Base-by-base conservation (phyloP, 73 alveolate species). In the Tetrahymena thermophila region DNA sequence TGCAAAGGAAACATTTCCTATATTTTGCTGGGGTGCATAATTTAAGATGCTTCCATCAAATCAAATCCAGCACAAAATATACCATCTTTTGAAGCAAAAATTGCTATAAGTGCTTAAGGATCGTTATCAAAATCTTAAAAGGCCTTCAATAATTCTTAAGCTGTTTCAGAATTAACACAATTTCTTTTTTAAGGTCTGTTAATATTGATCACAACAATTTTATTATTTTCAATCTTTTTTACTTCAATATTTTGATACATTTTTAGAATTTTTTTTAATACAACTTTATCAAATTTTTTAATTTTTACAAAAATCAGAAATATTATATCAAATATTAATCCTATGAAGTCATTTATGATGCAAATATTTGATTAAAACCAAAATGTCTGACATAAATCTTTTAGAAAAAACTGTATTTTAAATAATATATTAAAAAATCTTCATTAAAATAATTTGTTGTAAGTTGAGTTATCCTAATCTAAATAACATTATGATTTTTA, bases 11-110 rank as follows among this genome's bases (percentile, higher is more conserved):
- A 38, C 94, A n/a, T 28, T 34, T 38, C 85, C 34, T 85, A 42
- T 10, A 38, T 28, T 3, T 85, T 85, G 8, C 31, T 25, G 7
- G 94, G 35, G 23, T 85, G 55, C 55, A 23, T 35, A 16, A 43
- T n/a, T 25, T n/a, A 17, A 10, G 94, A 85, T 16, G 83, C 94
- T 85, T 85, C 94, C 57, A 43, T 42, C n/a, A 85, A 85, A 85
- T 85, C 94, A 85, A 42, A 85, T 11, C 94, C 94, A 19, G 94
- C 94, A 43, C 94, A 85, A 43, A 85, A 85, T 25, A 85, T 43
- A 4, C 94, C 94, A 23, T 85, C 11, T 35, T 38, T 42, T 3
- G 94, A 85, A n/a, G 94, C 94, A 34, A 85, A 85, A n/a, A 85
- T 43, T 11, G 94, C 94, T 21, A 38, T 28, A 25, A 42, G 35